Evolutionary conservation across 768 basidiomycete genomes (phyloP), one percentile per base, ranked within the genome.

Genomic region (Suillus spraguei): DNA sequence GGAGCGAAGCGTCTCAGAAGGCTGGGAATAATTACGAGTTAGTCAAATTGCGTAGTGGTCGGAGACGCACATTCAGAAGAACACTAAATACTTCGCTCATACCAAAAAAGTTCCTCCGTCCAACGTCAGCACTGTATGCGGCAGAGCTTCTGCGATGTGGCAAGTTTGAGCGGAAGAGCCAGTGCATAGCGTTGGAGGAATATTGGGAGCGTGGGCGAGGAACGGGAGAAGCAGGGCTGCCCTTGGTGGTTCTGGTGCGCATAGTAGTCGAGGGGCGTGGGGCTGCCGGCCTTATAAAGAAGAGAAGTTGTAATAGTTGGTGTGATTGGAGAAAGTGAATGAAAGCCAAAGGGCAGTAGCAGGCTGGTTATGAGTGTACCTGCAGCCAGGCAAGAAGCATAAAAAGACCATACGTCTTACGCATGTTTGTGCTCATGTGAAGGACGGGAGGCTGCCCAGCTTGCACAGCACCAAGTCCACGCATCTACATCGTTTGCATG

Each of bases 1-100:
- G 9, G 89, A 91, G 33, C 91, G 87, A 2, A 93, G 83, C 3
- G 91, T 91, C 66, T 91, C 87, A 64, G 86, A 86, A 2, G 92
- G 92, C 91, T 94, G 24, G 6, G 61, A 47, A 35, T 47, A 35
- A 35, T 35, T 17, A 38, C 52, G 61, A 28, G 62, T 62, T 13
- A 58, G 65, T 59, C 72, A 63, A 66, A 67, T 38, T 35, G 32
- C 22, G 36, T 33, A 16, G 60, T 32, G 50, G 39, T 53, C 47
- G 59, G 58, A 60, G 35, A 76, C 87, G 54, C 79, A 91, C 92
- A 66, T 92, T 92, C 36, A 88, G 78, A 24, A 94, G 75, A 22
- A 94, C 92, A 24, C 85, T 83, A 41, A 94, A 76, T 60, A 95
- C 86, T 64, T 94, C 92, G 59, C 89, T 85, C 79, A 94, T 82